These are phyloP conservation scores for Orbilia oligospora DNA, from an alignment of 2,329 filamentous ascomycete species.

Conservation along the genomic window DNA sequence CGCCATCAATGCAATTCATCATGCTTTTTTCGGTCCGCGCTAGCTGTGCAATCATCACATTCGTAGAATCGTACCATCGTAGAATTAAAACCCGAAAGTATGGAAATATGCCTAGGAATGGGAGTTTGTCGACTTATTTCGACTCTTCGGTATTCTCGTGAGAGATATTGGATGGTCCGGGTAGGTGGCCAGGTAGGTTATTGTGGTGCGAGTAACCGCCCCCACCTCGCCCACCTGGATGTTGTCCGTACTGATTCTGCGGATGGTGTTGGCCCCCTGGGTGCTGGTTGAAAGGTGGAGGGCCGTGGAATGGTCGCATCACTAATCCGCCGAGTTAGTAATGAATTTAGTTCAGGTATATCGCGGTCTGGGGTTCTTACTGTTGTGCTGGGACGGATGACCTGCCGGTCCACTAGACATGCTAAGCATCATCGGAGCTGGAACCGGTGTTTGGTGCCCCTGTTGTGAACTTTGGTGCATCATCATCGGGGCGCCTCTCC, in stretches of 20 bases:
- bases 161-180: conserved; percentile 64
- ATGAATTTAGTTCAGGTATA: conserved; percentile 73
- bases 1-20: conserved; percentile 60
- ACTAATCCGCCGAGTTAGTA: conserved; percentile 69
- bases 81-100: conserved; percentile 63
- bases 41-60: conserved; percentile 58
- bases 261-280: conserved; percentile 68
- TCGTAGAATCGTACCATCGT: conserved; percentile 61
- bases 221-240: conserved; percentile 66
- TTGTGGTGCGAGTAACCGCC: conserved; percentile 56
- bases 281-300: conserved; percentile 70
- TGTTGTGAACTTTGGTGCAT: conserved; percentile 94
- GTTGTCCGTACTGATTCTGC: conserved; percentile 64
- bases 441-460: conserved; percentile 76
- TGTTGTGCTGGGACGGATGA: conserved; percentile 78
- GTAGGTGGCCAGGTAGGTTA: conserved; percentile 66
- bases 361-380: conserved; percentile 74
- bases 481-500: conserved; percentile 91
- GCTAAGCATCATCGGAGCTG: conserved; percentile 81
- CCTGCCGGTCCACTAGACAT: conserved; percentile 82
- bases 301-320: conserved; percentile 72
- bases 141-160: conserved; percentile 69
- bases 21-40: conserved; percentile 56
- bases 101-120: conserved; percentile 64
- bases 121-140: conserved; percentile 67